Percentiles rank a stretch among this genome's conserved stretches.
Evolutionary conservation across 345 rosid genomes (phyloP).

Genomic region (Eucalyptus caleyi): DNA sequence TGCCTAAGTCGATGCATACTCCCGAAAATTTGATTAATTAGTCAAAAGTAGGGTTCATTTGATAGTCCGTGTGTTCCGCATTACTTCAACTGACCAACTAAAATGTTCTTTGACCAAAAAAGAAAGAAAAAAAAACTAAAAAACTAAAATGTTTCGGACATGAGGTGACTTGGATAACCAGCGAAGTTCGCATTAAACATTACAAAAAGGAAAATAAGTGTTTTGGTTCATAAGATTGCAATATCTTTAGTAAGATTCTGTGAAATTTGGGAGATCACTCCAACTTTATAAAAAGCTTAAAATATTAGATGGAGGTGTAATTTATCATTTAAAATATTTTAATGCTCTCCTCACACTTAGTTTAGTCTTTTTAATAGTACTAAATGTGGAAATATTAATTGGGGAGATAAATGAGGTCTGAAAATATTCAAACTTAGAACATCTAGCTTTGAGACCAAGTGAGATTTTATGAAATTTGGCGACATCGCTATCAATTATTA

Average conservation of each 20-base stretch:
- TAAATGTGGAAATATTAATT: rapidly evolving
- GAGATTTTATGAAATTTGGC: too few species aligned
- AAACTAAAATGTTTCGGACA: not conserved
- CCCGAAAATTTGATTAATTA: not conserved
- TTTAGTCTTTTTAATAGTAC: rapidly evolving
- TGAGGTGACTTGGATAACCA: rapidly evolving
- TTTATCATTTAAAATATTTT: too few species aligned
- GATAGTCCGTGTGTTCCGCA: not conserved
- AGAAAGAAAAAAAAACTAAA: too few species aligned
- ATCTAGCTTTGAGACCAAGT: rapidly evolving
- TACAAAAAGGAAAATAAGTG: not conserved
- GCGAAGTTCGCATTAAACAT: not conserved
- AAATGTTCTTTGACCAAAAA: not conserved
- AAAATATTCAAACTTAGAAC: rapidly evolving
- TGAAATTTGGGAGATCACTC: too few species aligned
- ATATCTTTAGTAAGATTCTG: too few species aligned
- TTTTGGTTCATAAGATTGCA: not conserved
- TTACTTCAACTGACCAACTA: not conserved
- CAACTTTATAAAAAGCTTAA: too few species aligned
- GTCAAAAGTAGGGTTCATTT: not conserved
- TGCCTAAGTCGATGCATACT: not conserved
- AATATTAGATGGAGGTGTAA: rapidly evolving
- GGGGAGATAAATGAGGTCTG: rapidly evolving
- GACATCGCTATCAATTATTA: rapidly evolving
- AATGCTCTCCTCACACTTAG: rapidly evolving